Evolutionary conservation across 2,329 filamentous ascomycete species (phyloP).

Genomic region (Fusarium annulatum): DNA sequence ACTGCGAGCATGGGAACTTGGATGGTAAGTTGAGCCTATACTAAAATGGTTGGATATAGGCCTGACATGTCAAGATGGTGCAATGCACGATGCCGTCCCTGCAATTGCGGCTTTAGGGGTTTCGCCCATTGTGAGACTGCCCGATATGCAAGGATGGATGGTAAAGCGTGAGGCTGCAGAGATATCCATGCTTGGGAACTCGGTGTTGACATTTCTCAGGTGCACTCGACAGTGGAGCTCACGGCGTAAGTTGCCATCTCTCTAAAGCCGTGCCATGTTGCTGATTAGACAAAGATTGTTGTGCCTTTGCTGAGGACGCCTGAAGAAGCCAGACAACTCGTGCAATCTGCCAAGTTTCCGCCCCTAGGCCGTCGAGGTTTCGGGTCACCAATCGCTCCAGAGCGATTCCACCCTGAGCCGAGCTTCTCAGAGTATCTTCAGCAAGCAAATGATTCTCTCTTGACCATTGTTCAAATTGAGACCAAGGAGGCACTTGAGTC

Average conservation of each 20-base stretch:
- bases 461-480: slow-evolving; percentile 77
- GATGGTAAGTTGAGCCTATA: slow-evolving; percentile 50
- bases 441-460: slow-evolving; percentile 61
- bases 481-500: slow-evolving; percentile 69
- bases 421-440: slow-evolving; percentile 61
- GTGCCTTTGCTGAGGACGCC: slow-evolving; percentile 58
- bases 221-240: slow-evolving; percentile 62
- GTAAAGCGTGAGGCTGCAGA: slow-evolving; percentile 53
- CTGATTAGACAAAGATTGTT: slow-evolving; percentile 52
- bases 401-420: slow-evolving; percentile 56
- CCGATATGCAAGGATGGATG: slow-evolving; percentile 61
- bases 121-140: slow-evolving; percentile 61
- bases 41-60: background rate
- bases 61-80: slow-evolving; percentile 50
- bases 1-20: slow-evolving; percentile 65
- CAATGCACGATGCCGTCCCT: slow-evolving; percentile 65
- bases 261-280: background rate
- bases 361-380: slow-evolving; percentile 61
- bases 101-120: slow-evolving; percentile 61
- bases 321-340: slow-evolving; percentile 58
- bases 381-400: slow-evolving; percentile 59
- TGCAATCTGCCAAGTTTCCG: slow-evolving; percentile 62
- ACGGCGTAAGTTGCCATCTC: slow-evolving; percentile 54
- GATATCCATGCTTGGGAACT: background rate
- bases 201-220: slow-evolving; percentile 42